phyloP scores from a whole-genome alignment of 1,139 yeast genomes.

The Geotrichum restrictum region DNA sequence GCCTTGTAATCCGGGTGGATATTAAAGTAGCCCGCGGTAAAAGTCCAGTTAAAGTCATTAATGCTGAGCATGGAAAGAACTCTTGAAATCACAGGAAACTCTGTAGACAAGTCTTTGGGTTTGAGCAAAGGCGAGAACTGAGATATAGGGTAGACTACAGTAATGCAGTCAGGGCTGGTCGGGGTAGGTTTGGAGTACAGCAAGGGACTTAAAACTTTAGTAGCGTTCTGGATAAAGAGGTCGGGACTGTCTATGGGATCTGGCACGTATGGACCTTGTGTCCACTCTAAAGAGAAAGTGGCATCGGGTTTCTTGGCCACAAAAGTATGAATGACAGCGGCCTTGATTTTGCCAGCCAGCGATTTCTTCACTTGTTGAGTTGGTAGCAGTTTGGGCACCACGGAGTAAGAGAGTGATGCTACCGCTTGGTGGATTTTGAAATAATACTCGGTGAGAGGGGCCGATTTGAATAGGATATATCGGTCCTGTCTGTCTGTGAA shows the following conservation, averaged over 20 bases:
- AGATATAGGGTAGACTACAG: constrained; percentile 80
- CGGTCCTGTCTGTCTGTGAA: constrained; percentile 96
- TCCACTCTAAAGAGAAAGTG: constrained; percentile 64
- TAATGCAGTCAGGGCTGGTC: constrained; percentile 14
- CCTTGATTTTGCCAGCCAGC: constrained; percentile 6
- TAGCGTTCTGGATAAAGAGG: constrained; percentile 57
- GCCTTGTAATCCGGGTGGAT: constrained; percentile 71
- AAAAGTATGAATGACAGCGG: constrained; percentile 5
- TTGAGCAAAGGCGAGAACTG: constrained; percentile 78
- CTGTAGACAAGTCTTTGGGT: constrained; percentile 66
- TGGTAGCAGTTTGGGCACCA: constrained; percentile 38
- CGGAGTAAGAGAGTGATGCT: constrained; percentile 63
- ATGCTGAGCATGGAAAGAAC: constrained; percentile 53
- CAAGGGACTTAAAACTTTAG: constrained; percentile 55
- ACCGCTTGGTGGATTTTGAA: constrained; percentile 63
- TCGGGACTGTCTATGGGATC: constrained; percentile 64
- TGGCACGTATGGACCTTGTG: constrained; percentile 58
- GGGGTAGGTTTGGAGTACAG: constrained; percentile 33
- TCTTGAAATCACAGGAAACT: constrained; percentile 63
- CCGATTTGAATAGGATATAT: constrained; percentile 66
- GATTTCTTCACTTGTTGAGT: neutral
- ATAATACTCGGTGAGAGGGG: constrained; percentile 65
- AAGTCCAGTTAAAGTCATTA: constrained; percentile 65
- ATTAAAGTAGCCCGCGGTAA: constrained; percentile 96
- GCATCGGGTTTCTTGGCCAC: constrained; percentile 19